These are phyloP conservation scores for Allium cepa DNA, from an alignment of 106 monocot genomes.

Conservation along the genomic window DNA sequence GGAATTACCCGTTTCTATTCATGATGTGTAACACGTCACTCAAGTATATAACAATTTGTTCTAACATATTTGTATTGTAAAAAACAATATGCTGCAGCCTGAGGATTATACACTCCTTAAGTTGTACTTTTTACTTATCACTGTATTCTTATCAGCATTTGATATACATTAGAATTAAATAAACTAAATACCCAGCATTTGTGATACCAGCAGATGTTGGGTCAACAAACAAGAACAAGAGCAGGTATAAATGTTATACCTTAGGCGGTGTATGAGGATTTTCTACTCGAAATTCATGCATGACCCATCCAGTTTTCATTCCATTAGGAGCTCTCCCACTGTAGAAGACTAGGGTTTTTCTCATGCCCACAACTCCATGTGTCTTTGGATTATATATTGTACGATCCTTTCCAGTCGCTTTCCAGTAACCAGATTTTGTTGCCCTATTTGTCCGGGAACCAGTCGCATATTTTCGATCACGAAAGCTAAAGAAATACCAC, in stretches of 20 bases:
- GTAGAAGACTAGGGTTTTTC: slow-evolving; percentile 64
- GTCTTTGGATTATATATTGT: slow-evolving; percentile 18
- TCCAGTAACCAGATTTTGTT: slow-evolving; percentile 61
- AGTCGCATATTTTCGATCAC: slow-evolving; percentile 65
- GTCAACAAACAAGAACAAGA: not conserved
- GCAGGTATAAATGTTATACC: slow-evolving; percentile 14
- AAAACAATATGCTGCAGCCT: too few relatives aligned
- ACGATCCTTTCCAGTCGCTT: slow-evolving; percentile 59
- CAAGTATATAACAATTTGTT: too few relatives aligned
- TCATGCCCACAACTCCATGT: slow-evolving; percentile 42
- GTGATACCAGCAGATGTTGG: not conserved
- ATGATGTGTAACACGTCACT: too few relatives aligned
- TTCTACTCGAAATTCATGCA: slow-evolving; percentile 62
- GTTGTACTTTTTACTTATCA: too few relatives aligned
- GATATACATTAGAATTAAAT: too few relatives aligned
- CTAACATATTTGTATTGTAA: too few relatives aligned
- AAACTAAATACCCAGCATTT: too few relatives aligned
- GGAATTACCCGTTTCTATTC: too few relatives aligned
- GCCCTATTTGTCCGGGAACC: slow-evolving; percentile 59
- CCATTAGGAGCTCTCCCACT: slow-evolving; percentile 61
- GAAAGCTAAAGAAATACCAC: slow-evolving; percentile 89
- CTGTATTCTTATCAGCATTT: too few relatives aligned
- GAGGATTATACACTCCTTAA: too few relatives aligned
- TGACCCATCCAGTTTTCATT: slow-evolving; percentile 46
- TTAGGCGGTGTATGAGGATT: slow-evolving; percentile 38